Evolutionary conservation across 306 rosid genomes (phyloP), one percentile per base, ranked within the genome.

Genomic region (Prunus persica): DNA sequence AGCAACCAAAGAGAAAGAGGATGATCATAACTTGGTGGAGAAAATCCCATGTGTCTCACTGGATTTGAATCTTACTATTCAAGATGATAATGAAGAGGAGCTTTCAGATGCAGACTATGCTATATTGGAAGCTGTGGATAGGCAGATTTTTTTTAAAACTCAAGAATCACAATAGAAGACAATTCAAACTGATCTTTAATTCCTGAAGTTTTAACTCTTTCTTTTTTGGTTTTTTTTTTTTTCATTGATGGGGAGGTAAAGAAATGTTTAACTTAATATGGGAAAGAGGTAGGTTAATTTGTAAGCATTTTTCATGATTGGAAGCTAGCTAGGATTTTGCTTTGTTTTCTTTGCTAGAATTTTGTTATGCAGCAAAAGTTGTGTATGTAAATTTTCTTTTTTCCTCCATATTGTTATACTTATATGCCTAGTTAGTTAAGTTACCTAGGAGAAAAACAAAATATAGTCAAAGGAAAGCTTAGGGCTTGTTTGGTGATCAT

Each of bases 21-120:
- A 62, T 22, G 57, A 34, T 47, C 67, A 78, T 47, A 57, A 16
- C n/a, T 27, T 61, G 78, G 77, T 57, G 32, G 68, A 81, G 66
- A 70, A 74, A 76, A 81, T 55, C 73, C 15, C 67, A 6, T 60
- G 77, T 24, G 83, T 83, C 22, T 86, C 86, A 78, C 75, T 89
- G 77, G 97, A 92, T 84, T 72, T 92, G 86, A 92, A 92, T 38
- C 84, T 92, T 63, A 85, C 93, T 81, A 78, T 93, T 75, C 82
- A 82, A 83, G 91, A 78, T 69, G 78, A 77, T 24, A 19, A 46
- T 11, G 55, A 64, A 49, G 65, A 73, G 24, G 54, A 71, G 7
- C 50, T 76, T 74, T 2, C 67, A 10, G 82, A 14, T 69, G 64
- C 79, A 10, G 75, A 69, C 2, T 65, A 30, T 75, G 76, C 79